Percentiles rank a stretch among this genome's conserved stretches.
These are phyloP conservation scores for Urostyla sp. DNA, from an alignment of 73 alveolate genomes.

Conservation along the genomic window DNA sequence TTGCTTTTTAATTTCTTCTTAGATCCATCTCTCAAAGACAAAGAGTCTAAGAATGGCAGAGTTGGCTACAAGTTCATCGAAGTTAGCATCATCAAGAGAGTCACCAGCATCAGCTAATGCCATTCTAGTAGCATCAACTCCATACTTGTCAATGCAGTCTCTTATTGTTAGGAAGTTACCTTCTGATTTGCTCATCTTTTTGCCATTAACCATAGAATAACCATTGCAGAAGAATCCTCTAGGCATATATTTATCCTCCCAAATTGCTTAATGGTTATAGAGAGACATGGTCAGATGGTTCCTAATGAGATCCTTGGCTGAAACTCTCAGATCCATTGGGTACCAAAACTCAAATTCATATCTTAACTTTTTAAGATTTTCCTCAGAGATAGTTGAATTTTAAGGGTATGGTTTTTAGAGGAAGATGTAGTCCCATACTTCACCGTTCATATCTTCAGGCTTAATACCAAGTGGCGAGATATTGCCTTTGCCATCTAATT, in stretches of 20 bases:
- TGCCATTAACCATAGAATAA: conserved; percentile 93
- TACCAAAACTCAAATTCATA: conserved; percentile 97
- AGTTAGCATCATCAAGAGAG: conserved; percentile 98
- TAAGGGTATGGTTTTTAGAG: conserved; percentile 85
- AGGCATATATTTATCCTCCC: conserved; percentile 98
- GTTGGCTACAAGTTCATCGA: conserved; percentile 82
- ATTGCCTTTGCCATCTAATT: conserved; percentile 71
- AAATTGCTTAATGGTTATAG: conserved; percentile 99
- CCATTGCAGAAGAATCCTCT: conserved; percentile 98
- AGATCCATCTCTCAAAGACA: conserved; percentile 89
- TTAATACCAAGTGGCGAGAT: conserved; percentile 75
- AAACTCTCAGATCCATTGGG: conserved; percentile 98
- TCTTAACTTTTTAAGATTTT: conserved; percentile 87
- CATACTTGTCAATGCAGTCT: conserved; percentile 90
- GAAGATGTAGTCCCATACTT: conserved; percentile 97
- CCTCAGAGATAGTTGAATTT: conserved; percentile 76
- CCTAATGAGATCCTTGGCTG: conserved; percentile 98
- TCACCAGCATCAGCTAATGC: conserved; percentile 99
- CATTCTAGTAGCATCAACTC: conserved; percentile 98
- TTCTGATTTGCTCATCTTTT: conserved; percentile 95
- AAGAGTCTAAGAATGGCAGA: conserved; percentile 86
- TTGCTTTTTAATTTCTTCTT: conserved; percentile 61
- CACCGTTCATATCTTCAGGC: conserved; percentile 93
- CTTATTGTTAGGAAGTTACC: conserved; percentile 97
- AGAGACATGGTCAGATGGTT: conserved; percentile 98